Evolutionary conservation across 129 eudicot genomes (phyloP), one percentile per base, ranked within the genome.

Genomic region (Silybum marianum): DNA sequence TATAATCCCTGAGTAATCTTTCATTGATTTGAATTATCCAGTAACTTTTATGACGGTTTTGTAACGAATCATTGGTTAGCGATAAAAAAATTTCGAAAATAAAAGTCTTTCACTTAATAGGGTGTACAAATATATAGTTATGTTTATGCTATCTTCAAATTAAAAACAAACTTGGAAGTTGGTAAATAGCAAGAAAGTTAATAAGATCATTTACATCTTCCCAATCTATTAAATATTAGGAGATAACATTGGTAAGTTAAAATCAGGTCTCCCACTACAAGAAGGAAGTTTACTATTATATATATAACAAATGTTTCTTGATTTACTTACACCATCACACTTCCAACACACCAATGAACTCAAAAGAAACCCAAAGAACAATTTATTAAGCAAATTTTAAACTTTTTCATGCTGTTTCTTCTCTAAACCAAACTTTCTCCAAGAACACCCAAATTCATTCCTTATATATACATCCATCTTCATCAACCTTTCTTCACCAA

Each of bases 401-500:
- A 82, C 51, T 6, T 73, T 89, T 85, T 93, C 98, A 93, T 91
- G 98, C 89, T 76, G 69, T 54, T 86, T 75, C 81, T 76, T 85
- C 88, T 89, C 58, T 32, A 72, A 23, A 93, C 98, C 98, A 88
- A 90, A 87, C 82, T 86, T 86, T 74, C 92, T 89, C 97, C 97
- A 91, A 91, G 78, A 89, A 38, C 74, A 26, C 80, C 80, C 75
- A 51, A 63, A 32, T 66, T 54, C 74, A 32, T n/a, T 73, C 91
- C 89, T 51, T 89, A 82, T 90, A 93, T 84, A 93, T 62, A 70
- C 83, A 71, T 60, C 74, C 70, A 75, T 25, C 34, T 23, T 44
- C 65, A 74, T 69, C 54, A 67, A 77, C 70, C 68, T 73, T 14
- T 65, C 22, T 65, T 60, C 79, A 77, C 73, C 75, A 69, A 72